Conservation (phyloP, 352 stramenopile species). For the Phytophthora palmivora region DNA sequence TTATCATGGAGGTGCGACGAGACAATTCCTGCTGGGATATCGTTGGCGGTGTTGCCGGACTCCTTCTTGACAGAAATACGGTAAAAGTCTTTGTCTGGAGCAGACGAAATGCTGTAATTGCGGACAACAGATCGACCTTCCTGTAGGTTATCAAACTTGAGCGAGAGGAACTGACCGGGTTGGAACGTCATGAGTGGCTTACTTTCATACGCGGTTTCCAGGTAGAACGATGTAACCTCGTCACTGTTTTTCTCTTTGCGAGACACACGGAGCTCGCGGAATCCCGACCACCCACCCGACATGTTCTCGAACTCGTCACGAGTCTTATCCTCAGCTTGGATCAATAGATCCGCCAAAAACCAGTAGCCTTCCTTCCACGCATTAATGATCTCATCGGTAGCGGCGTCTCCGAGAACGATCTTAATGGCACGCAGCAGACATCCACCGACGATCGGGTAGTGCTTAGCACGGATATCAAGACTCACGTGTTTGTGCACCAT, state of each 20-base stretch:
- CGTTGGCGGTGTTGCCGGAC: constrained; percentile 30
- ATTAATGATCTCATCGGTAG: constrained; percentile 63
- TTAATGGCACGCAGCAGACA: constrained; percentile 64
- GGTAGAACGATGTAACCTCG: constrained; percentile 67
- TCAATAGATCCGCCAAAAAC: constrained; percentile 67
- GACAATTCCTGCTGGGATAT: constrained; percentile 47
- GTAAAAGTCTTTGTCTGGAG: constrained; percentile 51
- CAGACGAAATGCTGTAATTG: constrained; percentile 68
- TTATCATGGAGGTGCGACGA: constrained; percentile 67
- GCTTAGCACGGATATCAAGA: constrained; percentile 66
- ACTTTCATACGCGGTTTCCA: constrained; percentile 45
- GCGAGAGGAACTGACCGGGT: constrained; percentile 65
- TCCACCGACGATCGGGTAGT: constrained; percentile 72
- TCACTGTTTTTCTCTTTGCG: constrained; percentile 57
- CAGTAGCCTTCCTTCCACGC: constrained; percentile 67
- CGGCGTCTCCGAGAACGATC: constrained; percentile 53
- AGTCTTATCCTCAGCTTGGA: constrained; percentile 55
- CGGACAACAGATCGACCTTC: constrained; percentile 50
- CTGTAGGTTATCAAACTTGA: constrained; percentile 52
- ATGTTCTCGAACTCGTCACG: constrained; percentile 43
- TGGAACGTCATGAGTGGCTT: constrained; percentile 50
- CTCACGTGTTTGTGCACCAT: constrained; percentile 75
- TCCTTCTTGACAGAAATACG: constrained; percentile 72
- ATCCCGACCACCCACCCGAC: constrained; percentile 61
- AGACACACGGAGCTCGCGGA: constrained; percentile 61